These are phyloP conservation scores for Phyllachora maydis DNA, from an alignment of 2,329 filamentous ascomycete genomes.

Conservation along the genomic window DNA sequence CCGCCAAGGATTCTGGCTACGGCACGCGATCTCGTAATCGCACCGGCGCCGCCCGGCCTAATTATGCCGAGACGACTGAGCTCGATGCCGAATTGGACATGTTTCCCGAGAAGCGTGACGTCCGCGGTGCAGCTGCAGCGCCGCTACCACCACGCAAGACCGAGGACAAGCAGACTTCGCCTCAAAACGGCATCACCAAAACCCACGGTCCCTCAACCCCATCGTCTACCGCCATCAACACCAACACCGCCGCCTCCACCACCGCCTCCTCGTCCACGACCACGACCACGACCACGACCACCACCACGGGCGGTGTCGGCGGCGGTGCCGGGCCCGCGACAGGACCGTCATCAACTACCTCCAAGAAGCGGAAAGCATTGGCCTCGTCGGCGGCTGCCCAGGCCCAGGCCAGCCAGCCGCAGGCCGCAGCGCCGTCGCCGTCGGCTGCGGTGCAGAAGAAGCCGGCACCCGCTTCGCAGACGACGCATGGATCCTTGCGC, in stretches of 20 bases:
- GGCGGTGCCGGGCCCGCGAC: too few species aligned
- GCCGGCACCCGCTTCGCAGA: constrained; percentile 7
- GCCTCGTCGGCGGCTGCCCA: constrained; percentile 11
- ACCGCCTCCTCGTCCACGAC: too few species aligned
- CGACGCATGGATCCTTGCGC: constrained; percentile 2
- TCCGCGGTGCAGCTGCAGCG: too few species aligned
- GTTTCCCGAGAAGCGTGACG: constrained; percentile 32
- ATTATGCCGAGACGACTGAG: constrained; percentile 91
- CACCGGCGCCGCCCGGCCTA: constrained; percentile 57
- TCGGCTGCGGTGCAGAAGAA: constrained; percentile 8
- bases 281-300: too few species aligned
- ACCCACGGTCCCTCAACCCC: constrained; percentile 9
- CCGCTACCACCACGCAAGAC: constrained; percentile 11
- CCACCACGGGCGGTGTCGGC: too few species aligned
- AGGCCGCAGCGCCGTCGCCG: constrained; percentile 4
- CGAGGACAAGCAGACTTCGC: constrained; percentile 16
- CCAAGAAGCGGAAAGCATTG: constrained; percentile 76
- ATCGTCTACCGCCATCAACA: constrained; percentile 6
- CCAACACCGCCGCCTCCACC: too few species aligned
- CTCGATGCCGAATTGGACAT: constrained; percentile 75
- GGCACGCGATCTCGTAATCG: constrained; percentile 89
- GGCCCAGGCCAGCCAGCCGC: constrained; percentile 10
- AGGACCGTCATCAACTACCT: too few species aligned
- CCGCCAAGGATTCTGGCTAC: constrained; percentile 37
- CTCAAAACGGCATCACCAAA: constrained; percentile 13